Evolutionary conservation across 495 filamentous ascomycete genomes (phyloP).

Genomic region (Baudoinia panamericana): DNA sequence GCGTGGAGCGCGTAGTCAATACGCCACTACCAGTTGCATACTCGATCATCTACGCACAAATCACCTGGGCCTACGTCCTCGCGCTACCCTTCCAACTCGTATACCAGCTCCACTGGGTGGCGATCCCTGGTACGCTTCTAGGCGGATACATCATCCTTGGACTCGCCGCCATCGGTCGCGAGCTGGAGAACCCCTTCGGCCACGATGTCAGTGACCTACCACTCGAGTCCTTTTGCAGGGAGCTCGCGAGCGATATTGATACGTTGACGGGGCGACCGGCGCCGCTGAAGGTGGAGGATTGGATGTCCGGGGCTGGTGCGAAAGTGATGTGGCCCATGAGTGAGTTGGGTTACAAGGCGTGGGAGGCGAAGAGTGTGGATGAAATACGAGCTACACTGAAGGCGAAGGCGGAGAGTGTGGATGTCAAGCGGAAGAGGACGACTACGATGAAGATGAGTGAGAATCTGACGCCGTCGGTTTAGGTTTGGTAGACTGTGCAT

Average conservation of each 20-base stretch:
- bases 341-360: constrained; percentile 41
- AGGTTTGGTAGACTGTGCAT: no score
- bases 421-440: constrained; percentile 6
- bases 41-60: constrained; percentile 72
- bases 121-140: constrained; percentile 73
- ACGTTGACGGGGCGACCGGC: constrained; percentile 49
- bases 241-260: constrained; percentile 60
- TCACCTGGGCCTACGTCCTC: constrained; percentile 76
- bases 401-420: constrained; percentile 5
- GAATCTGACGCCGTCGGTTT: not conserved
- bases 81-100: constrained; percentile 76
- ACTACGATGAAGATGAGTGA: constrained; percentile 2
- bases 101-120: constrained; percentile 49
- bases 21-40: constrained; percentile 79
- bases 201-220: constrained; percentile 78
- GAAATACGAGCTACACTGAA: constrained; percentile 45
- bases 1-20: constrained; percentile 68
- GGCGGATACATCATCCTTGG: constrained; percentile 76
- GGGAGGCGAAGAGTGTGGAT: constrained; percentile 45
- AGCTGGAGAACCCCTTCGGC: constrained; percentile 85
- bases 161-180: constrained; percentile 70
- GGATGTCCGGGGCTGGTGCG: constrained; percentile 46
- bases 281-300: constrained; percentile 41
- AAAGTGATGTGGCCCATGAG: constrained; percentile 57
- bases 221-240: constrained; percentile 61